phyloP scores from a whole-genome alignment of 495 filamentous ascomycete genomes.

The Neurospora tetraspora region DNA sequence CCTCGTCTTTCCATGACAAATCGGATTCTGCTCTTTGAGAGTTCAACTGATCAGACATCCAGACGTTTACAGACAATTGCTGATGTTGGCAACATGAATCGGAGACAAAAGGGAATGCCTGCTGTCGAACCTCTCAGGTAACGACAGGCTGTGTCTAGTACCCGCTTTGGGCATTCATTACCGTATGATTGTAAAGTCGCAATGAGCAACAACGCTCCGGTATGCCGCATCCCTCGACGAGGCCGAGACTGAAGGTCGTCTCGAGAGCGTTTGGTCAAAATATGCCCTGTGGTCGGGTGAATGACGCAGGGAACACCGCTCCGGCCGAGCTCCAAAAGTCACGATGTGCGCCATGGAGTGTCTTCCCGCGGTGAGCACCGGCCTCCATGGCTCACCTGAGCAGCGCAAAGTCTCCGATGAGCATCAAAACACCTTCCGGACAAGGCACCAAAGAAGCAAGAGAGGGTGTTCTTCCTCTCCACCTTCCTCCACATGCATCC shows the following conservation, averaged over 20 bases:
- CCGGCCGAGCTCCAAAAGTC: background rate
- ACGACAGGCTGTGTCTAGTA: background rate
- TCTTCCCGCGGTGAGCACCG: background rate
- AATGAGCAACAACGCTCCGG: background rate
- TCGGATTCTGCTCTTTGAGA: background rate
- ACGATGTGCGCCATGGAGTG: background rate
- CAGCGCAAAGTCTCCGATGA: background rate
- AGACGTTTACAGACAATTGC: background rate
- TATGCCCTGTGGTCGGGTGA: background rate
- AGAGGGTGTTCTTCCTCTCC: conserved; percentile 19
- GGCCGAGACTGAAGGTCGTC: background rate
- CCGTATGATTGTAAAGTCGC: background rate
- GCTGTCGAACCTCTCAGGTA: background rate
- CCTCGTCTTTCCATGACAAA: background rate
- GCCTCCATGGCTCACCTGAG: background rate
- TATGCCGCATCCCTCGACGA: background rate
- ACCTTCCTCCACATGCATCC: conserved; percentile 14
- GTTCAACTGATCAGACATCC: background rate
- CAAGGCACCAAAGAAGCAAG: background rate
- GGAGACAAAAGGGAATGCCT: background rate
- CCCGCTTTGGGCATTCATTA: background rate
- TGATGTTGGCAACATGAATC: background rate
- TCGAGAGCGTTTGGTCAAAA: background rate
- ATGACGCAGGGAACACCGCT: background rate
- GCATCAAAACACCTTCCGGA: background rate